phyloP scores from a whole-genome alignment of 139 green algal species.

The Picocystis salinarum region DNA sequence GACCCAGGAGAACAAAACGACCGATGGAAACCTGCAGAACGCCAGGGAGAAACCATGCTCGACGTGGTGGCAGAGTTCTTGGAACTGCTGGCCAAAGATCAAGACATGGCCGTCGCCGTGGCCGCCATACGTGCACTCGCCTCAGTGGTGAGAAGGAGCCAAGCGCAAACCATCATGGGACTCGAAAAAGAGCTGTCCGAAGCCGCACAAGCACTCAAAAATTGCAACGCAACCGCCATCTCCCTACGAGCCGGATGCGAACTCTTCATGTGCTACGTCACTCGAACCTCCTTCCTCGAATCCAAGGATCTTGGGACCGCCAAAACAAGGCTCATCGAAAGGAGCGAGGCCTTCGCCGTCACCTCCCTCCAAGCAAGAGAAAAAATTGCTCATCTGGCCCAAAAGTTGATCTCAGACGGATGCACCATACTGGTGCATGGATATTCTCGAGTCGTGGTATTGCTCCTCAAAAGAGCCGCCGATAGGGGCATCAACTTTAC shows the following conservation, averaged over 20 bases:
- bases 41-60: too few species aligned
- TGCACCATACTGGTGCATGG: conserved; percentile 65
- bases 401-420: conserved; percentile 60
- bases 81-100: conserved; percentile 23
- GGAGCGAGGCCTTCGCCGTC: conserved; percentile 60
- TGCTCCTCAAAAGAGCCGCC: conserved; percentile 47
- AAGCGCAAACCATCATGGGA: conserved; percentile 65
- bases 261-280: conserved; percentile 84
- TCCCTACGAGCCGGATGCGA: conserved; percentile 75
- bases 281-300: conserved; percentile 62
- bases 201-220: conserved; percentile 14
- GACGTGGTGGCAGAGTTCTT: too few species aligned
- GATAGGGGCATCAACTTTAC: conserved; percentile 50
- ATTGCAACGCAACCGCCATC: conserved; percentile 70
- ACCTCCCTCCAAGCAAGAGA: conserved; percentile 51
- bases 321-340: conserved; percentile 23
- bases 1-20: too few species aligned
- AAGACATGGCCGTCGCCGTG: conserved; percentile 66
- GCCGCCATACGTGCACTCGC: conserved; percentile 68
- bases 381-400: conserved; percentile 68
- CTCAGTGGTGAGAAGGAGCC: conserved; percentile 46
- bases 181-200: conserved; percentile 64
- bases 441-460: conserved; percentile 66
- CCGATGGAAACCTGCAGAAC: too few species aligned
- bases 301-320: background rate